A percentile compares a stretch with the other conserved stretches of the same genome.
phyloP scores from a whole-genome alignment of 257 asterid species.

The Primulina huaijiensis region DNA sequence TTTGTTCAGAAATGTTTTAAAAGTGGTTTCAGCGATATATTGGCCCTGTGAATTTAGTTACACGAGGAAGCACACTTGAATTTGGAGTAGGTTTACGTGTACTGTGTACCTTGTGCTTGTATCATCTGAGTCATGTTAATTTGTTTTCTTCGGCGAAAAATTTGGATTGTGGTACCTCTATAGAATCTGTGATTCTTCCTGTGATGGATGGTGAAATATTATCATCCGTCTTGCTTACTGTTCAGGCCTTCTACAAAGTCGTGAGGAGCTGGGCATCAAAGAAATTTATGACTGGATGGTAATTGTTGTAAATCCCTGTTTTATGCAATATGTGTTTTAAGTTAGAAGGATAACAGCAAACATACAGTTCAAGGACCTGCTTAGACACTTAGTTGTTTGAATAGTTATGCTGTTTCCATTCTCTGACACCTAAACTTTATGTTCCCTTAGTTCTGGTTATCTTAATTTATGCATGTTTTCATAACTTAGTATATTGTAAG shows the following conservation, averaged over 20 bases:
- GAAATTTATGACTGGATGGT: slow-evolving; percentile 99
- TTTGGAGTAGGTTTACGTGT: slow-evolving; percentile 4
- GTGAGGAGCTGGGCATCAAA: slow-evolving; percentile 97
- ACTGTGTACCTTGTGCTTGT: slow-evolving; percentile 9
- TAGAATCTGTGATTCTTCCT: background rate
- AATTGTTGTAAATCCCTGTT: slow-evolving; percentile 25
- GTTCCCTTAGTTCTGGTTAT: background rate
- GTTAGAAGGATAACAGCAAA: slow-evolving; percentile 7
- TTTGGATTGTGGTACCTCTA: background rate
- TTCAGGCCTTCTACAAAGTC: slow-evolving; percentile 88
- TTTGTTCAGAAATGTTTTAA: background rate
- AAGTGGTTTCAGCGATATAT: too few relatives aligned
- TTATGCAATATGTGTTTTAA: slow-evolving; percentile 16
- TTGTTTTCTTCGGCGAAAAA: background rate
- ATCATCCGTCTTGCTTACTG: slow-evolving; percentile 26
- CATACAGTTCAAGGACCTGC: background rate
- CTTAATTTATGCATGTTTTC: background rate
- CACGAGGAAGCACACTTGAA: background rate
- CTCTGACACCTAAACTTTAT: background rate
- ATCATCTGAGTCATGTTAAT: slow-evolving; percentile 15
- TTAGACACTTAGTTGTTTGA: background rate
- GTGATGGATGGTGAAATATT: slow-evolving; percentile 10
- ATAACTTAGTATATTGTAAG: background rate
- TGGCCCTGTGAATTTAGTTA: background rate
- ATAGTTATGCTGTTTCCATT: background rate